Percentiles rank a stretch among this genome's conserved stretches.
phyloP scores from a whole-genome alignment of 768 basidiomycete genomes.

The Hortiboletus campestris region DNA sequence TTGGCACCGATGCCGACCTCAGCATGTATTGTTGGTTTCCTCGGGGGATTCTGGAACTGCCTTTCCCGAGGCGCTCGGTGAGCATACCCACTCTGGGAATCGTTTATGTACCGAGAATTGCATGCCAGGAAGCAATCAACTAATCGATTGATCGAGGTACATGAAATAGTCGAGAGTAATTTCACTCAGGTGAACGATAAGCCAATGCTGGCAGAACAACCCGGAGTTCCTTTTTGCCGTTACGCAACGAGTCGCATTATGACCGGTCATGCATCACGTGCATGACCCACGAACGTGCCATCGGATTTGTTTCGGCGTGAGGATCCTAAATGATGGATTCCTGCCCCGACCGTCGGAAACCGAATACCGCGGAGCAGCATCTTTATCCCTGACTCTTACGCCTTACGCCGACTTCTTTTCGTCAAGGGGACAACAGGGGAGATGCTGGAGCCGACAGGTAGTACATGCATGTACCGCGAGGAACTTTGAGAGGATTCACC shows the following conservation, averaged over 20 bases:
- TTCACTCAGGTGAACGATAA: conserved; percentile 9
- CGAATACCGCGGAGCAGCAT: conserved; percentile 15
- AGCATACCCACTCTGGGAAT: not conserved
- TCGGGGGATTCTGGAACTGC: not conserved
- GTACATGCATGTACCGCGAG: not conserved
- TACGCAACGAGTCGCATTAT: conserved; percentile 1
- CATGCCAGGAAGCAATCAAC: not conserved
- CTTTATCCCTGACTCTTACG: not conserved
- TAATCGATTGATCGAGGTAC: not conserved
- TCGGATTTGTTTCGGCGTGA: conserved; percentile 3
- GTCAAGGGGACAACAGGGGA: not conserved
- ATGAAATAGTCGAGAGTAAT: conserved; percentile 4
- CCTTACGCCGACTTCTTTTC: not conserved
- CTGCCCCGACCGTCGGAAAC: not conserved
- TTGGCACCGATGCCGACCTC: not conserved
- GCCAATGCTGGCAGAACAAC: not conserved
- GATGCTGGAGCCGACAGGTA: not conserved
- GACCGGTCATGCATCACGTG: not conserved
- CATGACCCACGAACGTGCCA: not conserved
- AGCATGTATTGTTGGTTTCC: not conserved
- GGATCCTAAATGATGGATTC: conserved; percentile 16
- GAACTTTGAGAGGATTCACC: not conserved
- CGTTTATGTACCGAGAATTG: not conserved
- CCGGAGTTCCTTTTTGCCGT: not conserved
- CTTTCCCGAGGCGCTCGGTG: not conserved